phyloP scores from a whole-genome alignment of 495 filamentous ascomycete genomes.

The Neurospora sp. region DNA sequence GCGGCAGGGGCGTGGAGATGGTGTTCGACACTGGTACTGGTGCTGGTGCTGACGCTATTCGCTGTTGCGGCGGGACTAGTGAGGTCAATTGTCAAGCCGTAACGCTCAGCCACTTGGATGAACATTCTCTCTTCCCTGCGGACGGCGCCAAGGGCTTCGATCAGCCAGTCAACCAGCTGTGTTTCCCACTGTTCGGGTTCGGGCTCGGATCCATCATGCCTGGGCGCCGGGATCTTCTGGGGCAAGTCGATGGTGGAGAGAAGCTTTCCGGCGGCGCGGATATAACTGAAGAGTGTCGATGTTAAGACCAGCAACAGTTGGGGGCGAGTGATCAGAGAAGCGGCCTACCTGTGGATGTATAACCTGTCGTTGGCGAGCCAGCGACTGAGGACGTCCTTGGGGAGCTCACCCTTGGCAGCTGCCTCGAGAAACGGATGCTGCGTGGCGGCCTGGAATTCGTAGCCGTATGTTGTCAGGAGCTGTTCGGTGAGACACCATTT shows the following conservation, averaged over 20 bases:
- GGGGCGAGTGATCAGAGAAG: constrained; percentile 13
- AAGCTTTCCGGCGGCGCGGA: constrained; percentile 57
- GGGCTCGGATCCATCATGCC: constrained; percentile 21
- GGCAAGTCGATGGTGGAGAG: constrained; percentile 55
- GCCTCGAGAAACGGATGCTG: constrained; percentile 57
- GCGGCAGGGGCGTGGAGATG: not conserved
- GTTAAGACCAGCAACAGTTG: not conserved
- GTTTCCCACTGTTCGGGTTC: constrained; percentile 14
- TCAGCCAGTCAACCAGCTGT: constrained; percentile 48
- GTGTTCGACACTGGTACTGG: constrained; percentile 17
- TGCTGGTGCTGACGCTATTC: constrained; percentile 8
- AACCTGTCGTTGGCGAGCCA: constrained; percentile 72
- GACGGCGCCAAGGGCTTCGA: constrained; percentile 54
- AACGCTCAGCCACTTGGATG: constrained; percentile 51
- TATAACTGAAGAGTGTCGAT: constrained; percentile 7
- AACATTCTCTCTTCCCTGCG: constrained; percentile 60
- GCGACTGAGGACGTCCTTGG: constrained; percentile 43
- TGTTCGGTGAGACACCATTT: constrained; percentile 39
- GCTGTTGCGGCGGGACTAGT: not conserved
- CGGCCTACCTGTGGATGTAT: constrained; percentile 52
- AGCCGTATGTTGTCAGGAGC: constrained; percentile 32
- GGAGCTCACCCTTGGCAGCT: constrained; percentile 53
- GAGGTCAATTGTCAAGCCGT: constrained; percentile 44
- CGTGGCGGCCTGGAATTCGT: constrained; percentile 45
- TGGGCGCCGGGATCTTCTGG: constrained; percentile 10